Percentiles rank a stretch among this genome's conserved stretches.
phyloP scores from a whole-genome alignment of 495 filamentous ascomycete genomes.

The Aspergillus funiculosus region DNA sequence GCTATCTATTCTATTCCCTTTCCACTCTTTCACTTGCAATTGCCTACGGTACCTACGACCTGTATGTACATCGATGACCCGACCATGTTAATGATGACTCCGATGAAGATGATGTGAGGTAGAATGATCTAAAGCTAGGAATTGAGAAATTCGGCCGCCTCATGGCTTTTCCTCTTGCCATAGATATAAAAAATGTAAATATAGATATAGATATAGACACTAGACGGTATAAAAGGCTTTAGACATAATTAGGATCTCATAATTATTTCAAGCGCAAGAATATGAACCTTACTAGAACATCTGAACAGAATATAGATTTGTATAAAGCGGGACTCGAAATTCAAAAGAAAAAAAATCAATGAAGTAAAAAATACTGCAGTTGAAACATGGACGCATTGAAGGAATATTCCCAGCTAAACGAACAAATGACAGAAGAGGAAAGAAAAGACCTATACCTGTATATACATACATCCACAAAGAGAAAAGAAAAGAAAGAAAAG shows the following conservation, averaged over 20 bases:
- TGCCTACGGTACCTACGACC: conserved; percentile 4
- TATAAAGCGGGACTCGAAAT: too few relatives aligned
- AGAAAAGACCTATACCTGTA: background rate
- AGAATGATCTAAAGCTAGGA: conserved; percentile 29
- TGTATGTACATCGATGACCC: too few relatives aligned
- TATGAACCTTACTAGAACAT: background rate
- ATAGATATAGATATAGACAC: too few relatives aligned
- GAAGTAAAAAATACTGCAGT: too few relatives aligned
- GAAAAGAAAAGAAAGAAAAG: background rate
- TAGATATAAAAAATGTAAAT: too few relatives aligned
- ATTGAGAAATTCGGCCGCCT: conserved; percentile 46
- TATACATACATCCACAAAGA: conserved; percentile 2
- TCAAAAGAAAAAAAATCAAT: background rate
- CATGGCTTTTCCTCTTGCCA: conserved; percentile 12
- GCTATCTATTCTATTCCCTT: background rate
- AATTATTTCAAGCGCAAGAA: too few relatives aligned
- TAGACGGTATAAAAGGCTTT: too few relatives aligned
- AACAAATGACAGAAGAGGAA: too few relatives aligned
- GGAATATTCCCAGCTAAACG: too few relatives aligned
- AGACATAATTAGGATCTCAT: too few relatives aligned
- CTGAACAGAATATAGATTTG: background rate
- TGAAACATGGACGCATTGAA: too few relatives aligned
- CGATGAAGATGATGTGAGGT: conserved; percentile 17
- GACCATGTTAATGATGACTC: conserved; percentile 1
- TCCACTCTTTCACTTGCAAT: conserved; percentile 6